phyloP scores from a whole-genome alignment of 768 basidiomycete species.

The Dictyophora rubrovolvata region DNA sequence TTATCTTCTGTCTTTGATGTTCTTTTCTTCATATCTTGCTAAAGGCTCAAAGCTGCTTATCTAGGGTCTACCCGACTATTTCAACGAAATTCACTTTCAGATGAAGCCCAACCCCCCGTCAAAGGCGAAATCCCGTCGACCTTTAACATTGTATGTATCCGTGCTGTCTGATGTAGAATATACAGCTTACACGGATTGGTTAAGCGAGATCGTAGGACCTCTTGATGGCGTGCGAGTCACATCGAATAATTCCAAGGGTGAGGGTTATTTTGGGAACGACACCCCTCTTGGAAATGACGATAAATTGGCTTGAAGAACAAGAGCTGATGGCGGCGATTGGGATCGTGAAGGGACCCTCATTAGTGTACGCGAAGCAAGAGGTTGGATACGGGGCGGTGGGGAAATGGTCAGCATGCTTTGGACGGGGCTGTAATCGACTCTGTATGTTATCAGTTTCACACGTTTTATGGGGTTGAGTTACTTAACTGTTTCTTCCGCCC shows the following conservation, averaged over 20 bases:
- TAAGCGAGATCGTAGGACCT: constrained; percentile 39
- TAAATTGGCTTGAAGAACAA: neutral
- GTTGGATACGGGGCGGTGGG: constrained; percentile 64
- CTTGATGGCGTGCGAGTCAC: neutral
- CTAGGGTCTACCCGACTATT: too few species aligned
- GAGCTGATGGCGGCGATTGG: constrained; percentile 37
- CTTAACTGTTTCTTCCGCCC: too few species aligned
- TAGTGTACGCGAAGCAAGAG: constrained; percentile 56
- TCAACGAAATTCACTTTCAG: too few species aligned
- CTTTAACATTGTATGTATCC: constrained; percentile 59
- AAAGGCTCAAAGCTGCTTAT: too few species aligned
- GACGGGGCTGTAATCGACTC: constrained; percentile 44
- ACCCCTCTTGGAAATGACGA: neutral
- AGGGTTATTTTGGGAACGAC: neutral
- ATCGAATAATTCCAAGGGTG: neutral
- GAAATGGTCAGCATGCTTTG: constrained; percentile 26
- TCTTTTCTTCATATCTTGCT: too few species aligned
- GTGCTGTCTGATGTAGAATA: constrained; percentile 71
- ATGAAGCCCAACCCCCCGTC: neutral
- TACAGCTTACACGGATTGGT: constrained; percentile 48
- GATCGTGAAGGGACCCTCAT: constrained; percentile 35
- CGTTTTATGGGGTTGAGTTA: neutral
- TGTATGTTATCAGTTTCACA: constrained; percentile 31
- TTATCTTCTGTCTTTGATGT: too few species aligned
- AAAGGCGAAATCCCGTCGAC: constrained; percentile 23